Base-by-base conservation (phyloP, 2,329 filamentous ascomycete species). In the Cordyceps farinosa region DNA sequence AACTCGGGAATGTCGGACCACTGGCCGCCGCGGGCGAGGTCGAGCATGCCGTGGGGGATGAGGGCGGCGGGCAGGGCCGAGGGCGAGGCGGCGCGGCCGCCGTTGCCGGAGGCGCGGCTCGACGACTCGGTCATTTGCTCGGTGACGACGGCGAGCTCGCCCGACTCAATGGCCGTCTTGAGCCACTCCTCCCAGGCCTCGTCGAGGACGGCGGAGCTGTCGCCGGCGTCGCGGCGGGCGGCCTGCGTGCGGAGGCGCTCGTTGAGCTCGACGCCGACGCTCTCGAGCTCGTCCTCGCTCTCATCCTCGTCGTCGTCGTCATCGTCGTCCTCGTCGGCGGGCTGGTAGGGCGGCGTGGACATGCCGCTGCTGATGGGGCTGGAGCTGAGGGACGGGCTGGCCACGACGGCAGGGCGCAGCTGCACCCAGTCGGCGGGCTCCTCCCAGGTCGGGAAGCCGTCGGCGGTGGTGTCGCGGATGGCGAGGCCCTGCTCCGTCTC, bases 111-210 rank as follows among this genome's bases (percentile, higher is more conserved):
- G 40, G 38, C 48, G 57, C 13, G 47, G 29, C 3, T 36, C 4
- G 70, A 73, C 71, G 68, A 47, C 32, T 59, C 73, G 69, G 67
- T 66, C 75, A 79, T 77, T 60, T 80, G 77, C 52, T 80, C 78
- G 5, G 78, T 76, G 32, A 83, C 70, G 56, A 79, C 77, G 22
- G 80, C 77, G 44, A 87, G 75, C 62, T 83, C 78, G 64, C 87
- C 87, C 6, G 83, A 80, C 70, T 90, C 88, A 55, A 88, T 83
- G 50, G 84, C 87, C 69, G 87, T 86, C 74, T 90, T 90, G 65
- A 90, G 77, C 84, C 87, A 91, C 72, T 89, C 87, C 73, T 91
- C 88, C 87, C 87, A 90, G 69, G 88, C 87, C 66, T 89, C 87
- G 70, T 90, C 88, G 67, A 90, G 80, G 32, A 85, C 81, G 53